These are phyloP conservation scores for Trifolium subterraneum DNA, from an alignment of 306 rosid genomes.

Conservation along the genomic window DNA sequence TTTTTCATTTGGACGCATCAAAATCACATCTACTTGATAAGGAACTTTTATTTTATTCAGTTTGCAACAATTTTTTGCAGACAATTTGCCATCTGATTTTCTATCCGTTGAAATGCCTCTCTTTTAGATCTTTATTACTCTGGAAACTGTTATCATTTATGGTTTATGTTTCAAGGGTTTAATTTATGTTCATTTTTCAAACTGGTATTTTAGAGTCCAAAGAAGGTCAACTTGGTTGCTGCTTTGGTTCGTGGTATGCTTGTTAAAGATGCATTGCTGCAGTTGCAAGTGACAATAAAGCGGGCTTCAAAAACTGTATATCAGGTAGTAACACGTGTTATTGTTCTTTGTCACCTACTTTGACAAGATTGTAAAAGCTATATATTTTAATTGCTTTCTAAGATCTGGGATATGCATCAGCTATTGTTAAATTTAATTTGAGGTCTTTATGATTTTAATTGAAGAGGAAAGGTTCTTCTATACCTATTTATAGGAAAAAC, in stretches of 20 bases:
- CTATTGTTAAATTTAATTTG: not conserved
- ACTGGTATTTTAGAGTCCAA: slow-evolving; percentile 71
- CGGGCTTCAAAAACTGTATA: slow-evolving; percentile 93
- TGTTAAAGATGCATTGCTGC: slow-evolving; percentile 94
- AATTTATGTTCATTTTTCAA: slow-evolving; percentile 22
- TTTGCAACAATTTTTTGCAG: slow-evolving; percentile 9
- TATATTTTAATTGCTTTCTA: slow-evolving; percentile 8
- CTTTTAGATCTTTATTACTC: slow-evolving; percentile 17
- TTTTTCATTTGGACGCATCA: not conserved
- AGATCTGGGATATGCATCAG: not conserved
- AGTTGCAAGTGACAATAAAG: slow-evolving; percentile 84
- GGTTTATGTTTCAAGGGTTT: slow-evolving; percentile 8
- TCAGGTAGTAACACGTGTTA: slow-evolving; percentile 61
- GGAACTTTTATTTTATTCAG: slow-evolving; percentile 17
- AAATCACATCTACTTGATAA: slow-evolving; percentile 2
- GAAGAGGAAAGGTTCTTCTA: slow-evolving; percentile 27
- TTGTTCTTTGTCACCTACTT: slow-evolving; percentile 8
- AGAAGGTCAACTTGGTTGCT: slow-evolving; percentile 95
- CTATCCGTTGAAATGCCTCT: slow-evolving; percentile 22
- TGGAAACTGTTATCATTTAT: slow-evolving; percentile 17
- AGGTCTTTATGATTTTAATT: slow-evolving; percentile 14
- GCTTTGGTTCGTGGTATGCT: slow-evolving; percentile 97
- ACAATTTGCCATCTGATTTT: slow-evolving; percentile 7
- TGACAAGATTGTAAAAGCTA: slow-evolving; percentile 22
- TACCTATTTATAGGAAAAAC: slow-evolving; percentile 13